phyloP scores from a whole-genome alignment of 2,329 filamentous ascomycete genomes.

The Drechmeria coniospora region DNA sequence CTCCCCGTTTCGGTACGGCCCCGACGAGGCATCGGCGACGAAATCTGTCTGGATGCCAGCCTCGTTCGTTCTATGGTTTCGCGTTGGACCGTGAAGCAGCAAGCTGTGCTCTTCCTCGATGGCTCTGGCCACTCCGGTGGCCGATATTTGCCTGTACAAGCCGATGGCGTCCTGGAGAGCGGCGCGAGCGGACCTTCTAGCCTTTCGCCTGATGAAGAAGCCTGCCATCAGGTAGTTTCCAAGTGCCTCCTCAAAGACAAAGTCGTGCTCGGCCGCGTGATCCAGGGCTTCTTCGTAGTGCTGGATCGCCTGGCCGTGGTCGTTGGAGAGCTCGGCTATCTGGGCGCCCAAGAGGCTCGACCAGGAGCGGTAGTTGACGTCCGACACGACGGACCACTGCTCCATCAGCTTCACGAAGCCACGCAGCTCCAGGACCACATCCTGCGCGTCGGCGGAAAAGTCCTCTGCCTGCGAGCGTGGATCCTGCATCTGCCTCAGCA shows the following conservation, averaged over 20 bases:
- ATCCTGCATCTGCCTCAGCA: slow-evolving; percentile 34
- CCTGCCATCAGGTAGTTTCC: slow-evolving; percentile 61
- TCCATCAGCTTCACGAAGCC: slow-evolving; percentile 45
- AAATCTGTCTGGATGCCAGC: slow-evolving; percentile 57
- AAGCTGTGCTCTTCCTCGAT: slow-evolving; percentile 54
- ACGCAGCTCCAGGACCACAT: slow-evolving; percentile 36
- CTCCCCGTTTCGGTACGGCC: slow-evolving; percentile 34
- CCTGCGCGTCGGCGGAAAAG: slow-evolving; percentile 25
- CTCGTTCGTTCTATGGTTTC: slow-evolving; percentile 44
- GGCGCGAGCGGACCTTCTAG: slow-evolving; percentile 52
- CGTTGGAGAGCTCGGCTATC: slow-evolving; percentile 43
- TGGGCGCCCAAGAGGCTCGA: slow-evolving; percentile 54
- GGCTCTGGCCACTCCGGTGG: slow-evolving; percentile 50
- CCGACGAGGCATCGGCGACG: slow-evolving; percentile 36
- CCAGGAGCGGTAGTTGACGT: slow-evolving; percentile 59
- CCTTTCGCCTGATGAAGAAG: slow-evolving; percentile 49
- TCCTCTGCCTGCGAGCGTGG: slow-evolving; percentile 27
- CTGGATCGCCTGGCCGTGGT: slow-evolving; percentile 42
- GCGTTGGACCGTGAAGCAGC: slow-evolving; percentile 46
- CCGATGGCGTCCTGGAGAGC: slow-evolving; percentile 52
- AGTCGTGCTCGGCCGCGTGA: slow-evolving; percentile 51
- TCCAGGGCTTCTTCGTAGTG: slow-evolving; percentile 59
- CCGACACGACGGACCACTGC: slow-evolving; percentile 46
- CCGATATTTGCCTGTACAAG: slow-evolving; percentile 54
- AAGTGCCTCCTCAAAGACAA: slow-evolving; percentile 56